Conservation (phyloP, 1,284 basidiomycete species). For the Ceratobasidium sp. region DNA sequence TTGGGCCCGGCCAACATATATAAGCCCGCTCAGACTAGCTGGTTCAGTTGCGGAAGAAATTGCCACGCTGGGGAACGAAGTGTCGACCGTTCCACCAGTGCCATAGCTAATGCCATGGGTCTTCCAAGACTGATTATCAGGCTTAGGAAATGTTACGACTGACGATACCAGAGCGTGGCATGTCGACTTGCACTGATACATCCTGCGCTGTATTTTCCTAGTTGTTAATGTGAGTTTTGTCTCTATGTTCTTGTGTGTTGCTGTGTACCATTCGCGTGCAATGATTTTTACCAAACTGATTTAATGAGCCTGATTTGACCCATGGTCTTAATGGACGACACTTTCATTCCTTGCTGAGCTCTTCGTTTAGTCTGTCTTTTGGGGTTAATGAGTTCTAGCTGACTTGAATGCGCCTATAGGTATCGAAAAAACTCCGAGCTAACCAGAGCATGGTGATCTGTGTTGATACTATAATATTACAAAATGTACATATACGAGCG, state of each 20-base stretch:
- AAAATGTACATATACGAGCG: slow-evolving; percentile 20
- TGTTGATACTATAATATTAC: too few species aligned
- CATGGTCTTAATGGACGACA: slow-evolving; percentile 36
- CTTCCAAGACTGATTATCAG: slow-evolving; percentile 29
- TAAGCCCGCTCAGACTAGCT: not conserved
- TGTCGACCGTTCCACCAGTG: slow-evolving; percentile 23
- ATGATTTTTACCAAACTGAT: slow-evolving; percentile 36
- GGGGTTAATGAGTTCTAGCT: not conserved
- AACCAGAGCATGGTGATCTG: too few species aligned
- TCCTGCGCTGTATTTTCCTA: not conserved
- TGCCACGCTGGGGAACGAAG: slow-evolving; percentile 35
- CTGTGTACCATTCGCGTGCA: not conserved
- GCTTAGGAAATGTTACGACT: slow-evolving; percentile 39
- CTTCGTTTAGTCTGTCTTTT: not conserved
- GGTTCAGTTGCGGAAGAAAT: slow-evolving; percentile 14
- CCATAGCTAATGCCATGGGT: slow-evolving; percentile 20
- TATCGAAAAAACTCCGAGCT: too few species aligned
- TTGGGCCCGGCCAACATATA: slow-evolving; percentile 25
- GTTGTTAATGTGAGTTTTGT: not conserved
- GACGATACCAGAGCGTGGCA: slow-evolving; percentile 37
- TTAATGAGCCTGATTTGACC: slow-evolving; percentile 38
- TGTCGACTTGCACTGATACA: slow-evolving; percentile 39
- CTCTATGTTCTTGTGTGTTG: not conserved
- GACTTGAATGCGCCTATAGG: too few species aligned
- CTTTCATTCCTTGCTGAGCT: slow-evolving; percentile 29